These are phyloP conservation scores for Gossypium arboreum DNA, from an alignment of 345 rosid genomes.

Conservation along the genomic window DNA sequence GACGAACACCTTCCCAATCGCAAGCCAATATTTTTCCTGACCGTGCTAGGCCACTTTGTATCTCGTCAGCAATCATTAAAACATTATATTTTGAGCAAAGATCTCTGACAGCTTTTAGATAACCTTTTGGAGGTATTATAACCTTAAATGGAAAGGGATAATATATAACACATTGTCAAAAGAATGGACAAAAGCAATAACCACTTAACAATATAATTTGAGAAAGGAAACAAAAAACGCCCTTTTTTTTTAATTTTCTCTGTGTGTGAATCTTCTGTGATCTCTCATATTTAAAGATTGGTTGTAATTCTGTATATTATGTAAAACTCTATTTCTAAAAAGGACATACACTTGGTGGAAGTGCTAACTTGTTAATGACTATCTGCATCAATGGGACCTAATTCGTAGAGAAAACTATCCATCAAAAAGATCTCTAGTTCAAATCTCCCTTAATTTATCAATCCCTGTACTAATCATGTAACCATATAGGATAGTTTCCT, in stretches of 20 bases:
- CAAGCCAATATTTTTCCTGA: constrained; percentile 91
- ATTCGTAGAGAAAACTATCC: neutral
- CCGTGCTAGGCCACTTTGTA: constrained; percentile 91
- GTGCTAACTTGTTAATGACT: neutral
- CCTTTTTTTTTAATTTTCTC: neutral
- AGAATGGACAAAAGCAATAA: neutral
- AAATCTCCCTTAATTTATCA: neutral
- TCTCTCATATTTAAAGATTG: neutral
- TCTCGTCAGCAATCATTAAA: constrained; percentile 94
- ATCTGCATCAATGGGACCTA: neutral
- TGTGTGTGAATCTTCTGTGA: neutral
- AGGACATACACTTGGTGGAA: neutral
- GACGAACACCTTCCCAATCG: constrained; percentile 89
- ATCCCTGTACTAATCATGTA: neutral
- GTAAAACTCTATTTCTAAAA: neutral
- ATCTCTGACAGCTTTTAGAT: constrained; percentile 77
- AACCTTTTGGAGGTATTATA: constrained; percentile 74
- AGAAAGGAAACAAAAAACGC: neutral
- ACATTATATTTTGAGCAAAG: constrained; percentile 76
- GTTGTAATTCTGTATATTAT: neutral
- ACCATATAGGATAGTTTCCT: neutral
- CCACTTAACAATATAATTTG: neutral
- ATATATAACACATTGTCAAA: neutral
- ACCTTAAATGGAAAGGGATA: constrained; percentile 42
- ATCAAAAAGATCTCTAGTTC: neutral